These are phyloP conservation scores for Ceratocystis colombiana DNA, from an alignment of 2,329 filamentous ascomycete species.

Conservation along the genomic window DNA sequence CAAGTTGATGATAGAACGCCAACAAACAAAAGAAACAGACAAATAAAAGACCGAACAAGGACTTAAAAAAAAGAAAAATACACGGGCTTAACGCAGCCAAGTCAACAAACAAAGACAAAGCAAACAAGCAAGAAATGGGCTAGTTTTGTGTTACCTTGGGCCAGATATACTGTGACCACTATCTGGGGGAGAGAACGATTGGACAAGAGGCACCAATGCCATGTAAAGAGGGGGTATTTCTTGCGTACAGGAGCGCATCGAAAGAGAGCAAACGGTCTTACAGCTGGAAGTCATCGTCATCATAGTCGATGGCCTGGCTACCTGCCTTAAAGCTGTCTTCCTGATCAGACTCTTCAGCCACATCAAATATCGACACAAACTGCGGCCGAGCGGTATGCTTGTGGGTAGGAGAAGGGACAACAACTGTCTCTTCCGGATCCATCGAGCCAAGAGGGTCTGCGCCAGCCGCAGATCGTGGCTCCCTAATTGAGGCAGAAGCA, in stretches of 20 bases:
- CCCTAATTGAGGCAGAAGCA: constrained; percentile 32
- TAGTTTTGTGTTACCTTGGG: constrained; percentile 20
- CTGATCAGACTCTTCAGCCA: constrained; percentile 39
- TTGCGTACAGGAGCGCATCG: neutral
- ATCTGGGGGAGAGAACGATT: constrained; percentile 17
- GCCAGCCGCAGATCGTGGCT: neutral
- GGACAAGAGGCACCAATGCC: constrained; percentile 8
- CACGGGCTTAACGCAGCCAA: neutral
- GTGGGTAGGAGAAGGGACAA: constrained; percentile 19
- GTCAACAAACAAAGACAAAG: constrained; percentile 8
- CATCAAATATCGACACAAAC: constrained; percentile 51
- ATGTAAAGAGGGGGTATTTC: neutral
- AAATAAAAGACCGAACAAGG: constrained; percentile 8
- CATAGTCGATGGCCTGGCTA: constrained; percentile 34
- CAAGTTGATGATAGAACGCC: neutral
- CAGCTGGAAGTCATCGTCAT: constrained; percentile 49
- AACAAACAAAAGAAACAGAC: constrained; percentile 10
- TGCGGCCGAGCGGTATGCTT: constrained; percentile 36
- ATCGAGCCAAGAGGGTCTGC: neutral
- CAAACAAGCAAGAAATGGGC: constrained; percentile 19
- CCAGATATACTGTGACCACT: constrained; percentile 25
- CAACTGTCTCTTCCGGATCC: constrained; percentile 5
- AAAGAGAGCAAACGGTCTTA: constrained; percentile 30
- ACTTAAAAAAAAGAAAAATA: neutral
- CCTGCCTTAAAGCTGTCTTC: constrained; percentile 30